Base-by-base conservation (phyloP, 2,329 filamentous ascomycete species). In the Magnaporthiopsis rhizophila region DNA sequence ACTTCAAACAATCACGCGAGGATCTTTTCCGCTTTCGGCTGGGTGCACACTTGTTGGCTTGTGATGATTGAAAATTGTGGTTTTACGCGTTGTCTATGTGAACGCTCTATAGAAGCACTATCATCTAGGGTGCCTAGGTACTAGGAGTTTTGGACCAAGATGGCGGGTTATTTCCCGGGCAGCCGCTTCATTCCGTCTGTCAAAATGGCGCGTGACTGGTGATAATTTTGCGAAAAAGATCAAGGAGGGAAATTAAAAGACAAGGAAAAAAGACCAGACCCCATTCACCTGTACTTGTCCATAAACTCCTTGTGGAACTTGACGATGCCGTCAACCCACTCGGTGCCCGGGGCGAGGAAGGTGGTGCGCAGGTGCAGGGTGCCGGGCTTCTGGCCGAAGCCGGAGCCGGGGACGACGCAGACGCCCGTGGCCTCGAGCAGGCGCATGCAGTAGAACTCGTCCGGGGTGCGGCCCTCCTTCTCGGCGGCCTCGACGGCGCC, bases 361-460 rank as follows among this genome's bases (percentile, higher is more conserved):
- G 95, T 99, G 4, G 95, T 99, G 67, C 95, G 84, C 84, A 99
- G 96, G 80, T 99, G 95, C 72, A 95, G 81, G 0, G 91, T 95
- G 71, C 89, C 89, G 72, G 95, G 90, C 78, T 89, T 93, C 81
- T 99, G 95, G 7, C 95, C 95, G 74, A 99, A 99, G 0, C 95
- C 95, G 65, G 87, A 89, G 59, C 95, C 95, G 1, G 95, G 89
- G 2, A 99, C 92, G 64, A 97, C 90, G 72, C 95, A 99, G 65
- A 99, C 89, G 66, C 95, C 95, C 0, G 95, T 99, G 2, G 91
- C 89, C 75, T 99, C 93, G 67, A 99, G 89, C 72, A 99, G 82
- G 67, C 87, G 85, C 80, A 96, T 85, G 79, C 90, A 92, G 83
- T 99, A 99, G 80, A 96, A 97, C 77, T 98, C 94, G 72, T 99